Evolutionary conservation across 805 yeast genomes (phyloP).

Genomic region (Wickerhamomyces silvicola): DNA sequence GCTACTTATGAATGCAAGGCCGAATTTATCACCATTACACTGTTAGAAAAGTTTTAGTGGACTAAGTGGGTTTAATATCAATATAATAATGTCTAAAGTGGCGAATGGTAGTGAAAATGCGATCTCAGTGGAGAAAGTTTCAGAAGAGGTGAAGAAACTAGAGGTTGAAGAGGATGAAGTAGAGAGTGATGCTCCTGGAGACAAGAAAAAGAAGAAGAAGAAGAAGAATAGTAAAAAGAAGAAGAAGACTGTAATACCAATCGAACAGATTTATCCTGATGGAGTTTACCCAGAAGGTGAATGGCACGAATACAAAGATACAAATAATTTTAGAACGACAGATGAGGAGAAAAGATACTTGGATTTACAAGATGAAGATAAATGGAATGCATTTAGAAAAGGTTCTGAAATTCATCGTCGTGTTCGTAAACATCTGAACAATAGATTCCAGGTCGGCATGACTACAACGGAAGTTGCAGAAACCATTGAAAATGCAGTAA

Average conservation of each 20-base stretch:
- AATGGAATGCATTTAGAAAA: conserved; percentile 86
- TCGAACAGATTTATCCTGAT: conserved; percentile 62
- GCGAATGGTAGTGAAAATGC: background rate
- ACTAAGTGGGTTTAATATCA: too few species aligned
- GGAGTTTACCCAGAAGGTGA: conserved; percentile 82
- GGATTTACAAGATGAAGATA: conserved; percentile 51
- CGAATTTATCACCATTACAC: too few species aligned
- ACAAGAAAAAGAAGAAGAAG: conserved; percentile 39
- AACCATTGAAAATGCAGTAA: conserved; percentile 75
- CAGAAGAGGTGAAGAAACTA: conserved; percentile 14
- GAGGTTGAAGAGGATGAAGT: conserved; percentile 23
- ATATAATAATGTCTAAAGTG: conserved; percentile 1
- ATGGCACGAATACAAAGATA: conserved; percentile 66
- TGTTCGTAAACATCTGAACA: conserved; percentile 74
- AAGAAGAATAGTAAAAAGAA: conserved; percentile 56
- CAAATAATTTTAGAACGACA: conserved; percentile 68
- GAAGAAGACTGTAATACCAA: conserved; percentile 49
- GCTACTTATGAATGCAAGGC: too few species aligned
- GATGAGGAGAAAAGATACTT: conserved; percentile 80
- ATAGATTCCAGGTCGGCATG: conserved; percentile 84
- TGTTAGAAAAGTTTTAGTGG: too few species aligned
- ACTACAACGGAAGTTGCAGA: conserved; percentile 85
- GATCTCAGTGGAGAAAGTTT: conserved; percentile 5
- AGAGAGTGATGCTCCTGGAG: conserved; percentile 26
- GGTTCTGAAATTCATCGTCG: conserved; percentile 96